Evolutionary conservation across 1,284 basidiomycete species (phyloP), one percentile per base, ranked within the genome.

Genomic region (Lignosus rhinocerotis): DNA sequence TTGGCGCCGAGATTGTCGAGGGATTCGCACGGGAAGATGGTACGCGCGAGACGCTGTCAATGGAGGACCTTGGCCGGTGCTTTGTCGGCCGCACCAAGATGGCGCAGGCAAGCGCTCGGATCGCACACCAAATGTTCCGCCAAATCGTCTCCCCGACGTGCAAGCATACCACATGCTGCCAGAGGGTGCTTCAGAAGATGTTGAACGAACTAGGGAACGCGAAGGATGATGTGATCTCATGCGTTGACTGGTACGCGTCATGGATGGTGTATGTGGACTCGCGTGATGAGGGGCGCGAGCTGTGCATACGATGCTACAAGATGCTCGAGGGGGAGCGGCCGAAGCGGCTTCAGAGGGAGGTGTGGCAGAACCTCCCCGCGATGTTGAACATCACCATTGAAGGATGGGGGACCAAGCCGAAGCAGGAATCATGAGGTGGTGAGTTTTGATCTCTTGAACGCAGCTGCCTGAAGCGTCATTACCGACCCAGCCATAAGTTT

Each of bases 121-220:
- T 64, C 54, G 62, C 62, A 42, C 62, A 64, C 59, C 62, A 59
- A 47, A 64, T 64, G 62, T 64, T 64, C 55, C 59, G 62, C 12
- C 56, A 55, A 53, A 51, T 33, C 34, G 57, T 61, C 51, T 47
- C 62, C 38, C 32, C 52, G 11, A 41, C 42, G 21, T 64, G 62
- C 54, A 55, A 55, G 41, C 56, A 59, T 33, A 52, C 59, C 10
- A 43, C 55, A 33, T 61, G 56, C 55, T 64, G 62, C 54, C 39
- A 47, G 30, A 59, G 62, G 45, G 59, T 64, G 51, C 56, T 64
- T 21, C 64, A 66, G 51, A 62, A 56, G 21, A 57, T 69, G 25
- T 49, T 63, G 30, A 64, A 65, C 50, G 67, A 67, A 49, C 62
- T 70, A 9, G 67, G 66, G n/a, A 61, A 69, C 42, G 67, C 65